Conservation (phyloP, 1,284 basidiomycete species). For the Puccinia novopanici region DNA sequence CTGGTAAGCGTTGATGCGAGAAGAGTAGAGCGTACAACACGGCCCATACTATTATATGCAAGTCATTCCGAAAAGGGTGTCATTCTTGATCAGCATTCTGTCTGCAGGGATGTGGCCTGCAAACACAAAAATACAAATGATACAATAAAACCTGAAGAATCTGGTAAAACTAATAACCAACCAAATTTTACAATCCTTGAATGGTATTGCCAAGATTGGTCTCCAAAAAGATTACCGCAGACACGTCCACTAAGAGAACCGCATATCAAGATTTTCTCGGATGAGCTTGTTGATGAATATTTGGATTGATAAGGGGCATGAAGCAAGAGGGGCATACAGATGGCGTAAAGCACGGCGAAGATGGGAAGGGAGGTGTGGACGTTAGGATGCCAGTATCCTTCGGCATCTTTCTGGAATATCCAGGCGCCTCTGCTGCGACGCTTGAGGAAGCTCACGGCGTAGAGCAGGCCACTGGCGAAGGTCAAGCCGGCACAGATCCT, state of each 20-base stretch:
- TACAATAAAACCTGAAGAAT: too few species aligned
- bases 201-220: neutral
- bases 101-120: neutral
- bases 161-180: too few species aligned
- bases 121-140: too few species aligned
- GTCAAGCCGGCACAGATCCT: conserved; percentile 10
- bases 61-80: neutral
- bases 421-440: neutral
- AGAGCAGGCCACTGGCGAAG: conserved; percentile 18
- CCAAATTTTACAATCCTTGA: too few species aligned
- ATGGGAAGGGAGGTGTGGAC: conserved; percentile 18
- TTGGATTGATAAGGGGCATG: neutral
- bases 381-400: conserved; percentile 39
- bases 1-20: conserved; percentile 1
- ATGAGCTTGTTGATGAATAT: neutral
- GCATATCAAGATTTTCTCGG: too few species aligned
- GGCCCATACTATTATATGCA: conserved; percentile 13
- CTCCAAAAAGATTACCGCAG: conserved; percentile 1
- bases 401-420: conserved; percentile 11
- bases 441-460: conserved; percentile 19
- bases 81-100: conserved; percentile 1
- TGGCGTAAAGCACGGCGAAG: conserved; percentile 12
- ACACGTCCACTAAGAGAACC: neutral
- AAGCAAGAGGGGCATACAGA: neutral
- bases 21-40: conserved; percentile 16